Conservation (phyloP, 83 land plant genomes). For the Picea abies region DNA sequence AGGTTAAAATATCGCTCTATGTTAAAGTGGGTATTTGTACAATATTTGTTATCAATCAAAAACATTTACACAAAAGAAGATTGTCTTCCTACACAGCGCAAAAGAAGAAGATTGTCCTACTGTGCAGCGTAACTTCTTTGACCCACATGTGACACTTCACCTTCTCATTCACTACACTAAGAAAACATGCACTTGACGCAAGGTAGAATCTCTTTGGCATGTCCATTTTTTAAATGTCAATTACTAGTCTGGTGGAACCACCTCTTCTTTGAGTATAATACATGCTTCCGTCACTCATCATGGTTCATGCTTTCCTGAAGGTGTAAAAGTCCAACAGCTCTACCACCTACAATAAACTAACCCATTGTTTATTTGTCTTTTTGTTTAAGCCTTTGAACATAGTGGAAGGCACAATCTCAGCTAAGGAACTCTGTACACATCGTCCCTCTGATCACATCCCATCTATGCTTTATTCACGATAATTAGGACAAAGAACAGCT, state of each 20-base stretch:
- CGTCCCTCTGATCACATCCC: background rate
- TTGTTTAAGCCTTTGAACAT: background rate
- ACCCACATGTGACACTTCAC: constrained; percentile 4
- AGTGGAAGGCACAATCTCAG: background rate
- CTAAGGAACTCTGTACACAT: background rate
- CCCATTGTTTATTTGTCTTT: background rate
- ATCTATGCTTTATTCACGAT: background rate
- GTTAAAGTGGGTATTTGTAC: too few species aligned
- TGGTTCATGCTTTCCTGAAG: constrained; percentile 6
- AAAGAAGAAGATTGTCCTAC: background rate
- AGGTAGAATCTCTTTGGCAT: constrained; percentile 10
- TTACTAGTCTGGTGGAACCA: constrained; percentile 9
- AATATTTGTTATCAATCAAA: background rate
- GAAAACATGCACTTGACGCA: constrained; percentile 12
- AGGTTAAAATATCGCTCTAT: too few species aligned
- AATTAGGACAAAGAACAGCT: background rate
- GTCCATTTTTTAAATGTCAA: background rate
- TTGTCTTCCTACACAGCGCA: too few species aligned
- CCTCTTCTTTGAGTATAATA: background rate
- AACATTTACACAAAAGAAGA: background rate
- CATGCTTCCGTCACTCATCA: constrained; percentile 4
- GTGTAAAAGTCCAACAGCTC: constrained; percentile 3
- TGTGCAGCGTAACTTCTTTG: background rate
- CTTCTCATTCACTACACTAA: background rate
- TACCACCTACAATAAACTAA: constrained; percentile 13